A percentile compares a stretch with the other conserved stretches of the same genome.
phyloP scores from a whole-genome alignment of 2,329 filamentous ascomycete species.

The Xylaria polymorpha region DNA sequence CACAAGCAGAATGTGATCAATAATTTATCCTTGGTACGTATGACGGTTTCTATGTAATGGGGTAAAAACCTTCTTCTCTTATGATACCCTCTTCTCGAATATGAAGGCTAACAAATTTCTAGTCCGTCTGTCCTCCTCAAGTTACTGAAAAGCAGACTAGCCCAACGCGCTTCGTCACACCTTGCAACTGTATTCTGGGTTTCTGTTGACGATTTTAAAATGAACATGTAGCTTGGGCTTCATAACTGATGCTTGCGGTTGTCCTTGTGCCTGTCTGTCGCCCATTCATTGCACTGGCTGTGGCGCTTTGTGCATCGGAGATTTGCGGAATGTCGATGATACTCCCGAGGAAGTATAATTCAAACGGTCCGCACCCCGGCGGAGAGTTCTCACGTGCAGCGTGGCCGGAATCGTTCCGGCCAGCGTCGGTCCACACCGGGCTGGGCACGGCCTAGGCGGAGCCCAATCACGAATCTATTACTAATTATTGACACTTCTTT shows the following conservation, averaged over 20 bases:
- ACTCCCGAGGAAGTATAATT: conserved; percentile 7
- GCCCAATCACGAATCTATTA: conserved; percentile 30
- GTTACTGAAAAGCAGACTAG: neutral
- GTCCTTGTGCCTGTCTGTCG: neutral
- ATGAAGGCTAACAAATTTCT: neutral
- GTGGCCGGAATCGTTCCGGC: conserved; percentile 41
- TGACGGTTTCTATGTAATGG: neutral
- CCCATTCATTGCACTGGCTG: neutral
- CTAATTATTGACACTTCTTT: conserved; percentile 28
- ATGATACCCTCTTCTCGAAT: neutral
- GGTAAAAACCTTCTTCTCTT: neutral
- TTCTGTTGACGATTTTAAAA: neutral
- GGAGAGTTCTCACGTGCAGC: conserved; percentile 33
- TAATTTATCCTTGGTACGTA: neutral
- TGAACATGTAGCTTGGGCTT: neutral
- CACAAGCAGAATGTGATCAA: neutral
- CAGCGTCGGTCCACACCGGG: conserved; percentile 35
- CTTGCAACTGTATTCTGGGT: neutral
- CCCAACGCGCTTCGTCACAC: neutral
- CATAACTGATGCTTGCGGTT: neutral
- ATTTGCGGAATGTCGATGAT: conserved; percentile 1
- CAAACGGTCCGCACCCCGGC: neutral
- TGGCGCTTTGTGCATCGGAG: neutral
- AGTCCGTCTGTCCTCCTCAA: neutral
- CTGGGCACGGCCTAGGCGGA: conserved; percentile 32